Evolutionary conservation across 306 rosid genomes (phyloP).

Genomic region (Rosa lucieae): DNA sequence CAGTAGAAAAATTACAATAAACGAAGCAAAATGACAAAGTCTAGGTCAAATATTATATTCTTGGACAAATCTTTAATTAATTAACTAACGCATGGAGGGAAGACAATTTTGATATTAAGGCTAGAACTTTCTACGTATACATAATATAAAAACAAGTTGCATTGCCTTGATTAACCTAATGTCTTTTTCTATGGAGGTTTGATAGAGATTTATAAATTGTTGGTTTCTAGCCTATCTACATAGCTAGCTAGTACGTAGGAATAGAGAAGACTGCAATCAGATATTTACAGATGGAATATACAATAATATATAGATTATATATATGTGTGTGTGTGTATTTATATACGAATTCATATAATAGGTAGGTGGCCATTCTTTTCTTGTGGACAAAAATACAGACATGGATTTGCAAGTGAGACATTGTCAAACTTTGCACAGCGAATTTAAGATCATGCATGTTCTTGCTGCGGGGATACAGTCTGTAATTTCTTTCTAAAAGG

Average conservation of each 20-base stretch:
- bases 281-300: not conserved
- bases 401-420: not conserved
- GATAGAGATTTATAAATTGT: not conserved
- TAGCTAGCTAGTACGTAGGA: not conserved
- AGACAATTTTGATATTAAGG: not conserved
- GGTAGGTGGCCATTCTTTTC: not conserved
- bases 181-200: not conserved
- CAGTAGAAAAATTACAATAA: not conserved
- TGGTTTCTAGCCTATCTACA: not conserved
- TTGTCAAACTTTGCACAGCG: conserved; percentile 4
- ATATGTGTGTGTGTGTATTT: no score
- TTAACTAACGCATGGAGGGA: not conserved
- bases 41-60: not conserved
- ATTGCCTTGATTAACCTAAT: not conserved
- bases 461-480: not conserved
- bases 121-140: not conserved
- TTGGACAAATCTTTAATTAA: not conserved
- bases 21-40: not conserved
- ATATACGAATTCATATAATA: not conserved
- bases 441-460: not conserved
- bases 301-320: no score
- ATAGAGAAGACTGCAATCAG: not conserved
- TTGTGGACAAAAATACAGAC: not conserved
- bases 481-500: not conserved
- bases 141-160: conserved; percentile 1